A percentile compares a stretch with the other conserved stretches of the same genome.
Evolutionary conservation across 2,329 filamentous ascomycete genomes (phyloP).

Genomic region (Trichoderma afroharzianum): DNA sequence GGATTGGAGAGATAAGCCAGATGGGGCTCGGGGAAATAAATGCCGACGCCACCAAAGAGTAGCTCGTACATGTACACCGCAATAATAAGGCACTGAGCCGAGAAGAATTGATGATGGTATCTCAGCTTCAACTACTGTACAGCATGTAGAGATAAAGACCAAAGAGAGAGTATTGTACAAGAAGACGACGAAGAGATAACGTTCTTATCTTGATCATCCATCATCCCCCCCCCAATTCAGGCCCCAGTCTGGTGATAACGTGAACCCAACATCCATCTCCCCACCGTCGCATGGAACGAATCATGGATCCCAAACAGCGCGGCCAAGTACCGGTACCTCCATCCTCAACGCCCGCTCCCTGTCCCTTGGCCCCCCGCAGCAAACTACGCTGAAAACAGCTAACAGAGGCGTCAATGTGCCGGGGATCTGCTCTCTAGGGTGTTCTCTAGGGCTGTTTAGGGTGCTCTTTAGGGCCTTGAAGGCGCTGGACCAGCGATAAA

Average conservation of each 20-base stretch:
- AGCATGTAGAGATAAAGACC: background rate
- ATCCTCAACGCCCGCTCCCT: background rate
- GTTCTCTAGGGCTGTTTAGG: background rate
- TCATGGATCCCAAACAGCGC: background rate
- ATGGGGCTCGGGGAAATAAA: constrained; percentile 2
- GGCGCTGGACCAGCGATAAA: background rate
- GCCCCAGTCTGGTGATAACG: background rate
- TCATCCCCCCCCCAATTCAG: background rate
- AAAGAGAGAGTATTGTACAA: background rate
- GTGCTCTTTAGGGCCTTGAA: background rate
- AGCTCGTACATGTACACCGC: background rate
- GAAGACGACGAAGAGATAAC: background rate
- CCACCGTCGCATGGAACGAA: background rate
- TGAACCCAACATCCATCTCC: background rate
- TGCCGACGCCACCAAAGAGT: background rate
- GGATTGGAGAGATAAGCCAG: background rate
- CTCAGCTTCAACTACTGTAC: background rate
- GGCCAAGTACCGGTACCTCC: background rate
- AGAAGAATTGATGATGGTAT: background rate
- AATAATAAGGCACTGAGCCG: background rate
- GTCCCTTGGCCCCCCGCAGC: background rate
- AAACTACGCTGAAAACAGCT: constrained; percentile 8
- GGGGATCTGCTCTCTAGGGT: constrained; percentile 8
- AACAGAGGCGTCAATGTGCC: constrained; percentile 12
- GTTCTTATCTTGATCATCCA: background rate